Base-by-base conservation (phyloP, 2,329 filamentous ascomycete species). In the Claviceps africana region DNA sequence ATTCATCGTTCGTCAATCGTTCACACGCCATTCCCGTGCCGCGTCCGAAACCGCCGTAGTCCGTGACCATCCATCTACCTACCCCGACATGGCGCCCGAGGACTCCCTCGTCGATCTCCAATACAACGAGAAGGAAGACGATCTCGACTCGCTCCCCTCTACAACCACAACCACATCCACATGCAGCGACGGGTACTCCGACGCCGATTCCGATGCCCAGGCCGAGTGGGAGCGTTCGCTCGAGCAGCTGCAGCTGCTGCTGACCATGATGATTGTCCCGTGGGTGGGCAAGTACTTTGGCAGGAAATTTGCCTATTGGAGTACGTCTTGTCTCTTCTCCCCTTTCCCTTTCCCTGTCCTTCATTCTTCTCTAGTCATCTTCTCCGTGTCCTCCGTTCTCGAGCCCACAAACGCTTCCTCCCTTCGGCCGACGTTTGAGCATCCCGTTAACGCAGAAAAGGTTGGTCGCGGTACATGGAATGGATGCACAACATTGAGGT, bases 231-330 rank as follows among this genome's bases (percentile, higher is more conserved):
- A 91, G 61, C 87, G 90, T 62, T 95, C 87, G 61, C 72, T 98
- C 56, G 88, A 96, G 68, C 93, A 98, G 71, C 71, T 98, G 55
- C 89, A 98, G 72, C 75, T 97, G 58, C 75, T 98, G 59, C 70
- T 97, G 65, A 95, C 87, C 21, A 95, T 98, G 88, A 86, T 97
- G 48, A 69, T 97, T 60, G 85, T 98, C 49, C 93, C 93, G 2
- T 96, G 95, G 67, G 74, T 88, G 59, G 93, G 93, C 54, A 98
- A 97, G 70, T 97, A 89, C 70, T 81, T 96, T 67, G 93, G 93
- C 46, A 79, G 93, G 66, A 94, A 88, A 69, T 94, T 90, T 72
- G 91, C 91, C 54, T 96, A 95, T 66, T 96, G 89, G 88, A 88
- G 91, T 96, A 76, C 57, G 19, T 30, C 15, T 4, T 25, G 17